phyloP scores from a whole-genome alignment of 257 asterid species.

The Prunella vulgaris region DNA sequence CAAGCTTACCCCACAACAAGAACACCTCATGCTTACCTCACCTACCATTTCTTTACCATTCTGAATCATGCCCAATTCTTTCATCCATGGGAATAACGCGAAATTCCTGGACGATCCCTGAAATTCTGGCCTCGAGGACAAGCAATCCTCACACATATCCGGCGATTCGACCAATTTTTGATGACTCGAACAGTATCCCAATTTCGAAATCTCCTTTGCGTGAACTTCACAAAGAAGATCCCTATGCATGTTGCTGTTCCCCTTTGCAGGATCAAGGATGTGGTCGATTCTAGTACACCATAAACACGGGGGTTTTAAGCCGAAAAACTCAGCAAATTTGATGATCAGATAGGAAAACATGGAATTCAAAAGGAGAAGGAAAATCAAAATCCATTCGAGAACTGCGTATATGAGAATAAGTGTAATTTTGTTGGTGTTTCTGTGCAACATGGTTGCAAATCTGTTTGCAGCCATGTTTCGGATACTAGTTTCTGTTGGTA shows the following conservation, averaged over 20 bases:
- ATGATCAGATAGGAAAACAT: conserved; percentile 69
- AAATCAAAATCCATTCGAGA: conserved; percentile 80
- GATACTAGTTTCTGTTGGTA: conserved; percentile 18
- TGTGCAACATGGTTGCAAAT: conserved; percentile 79
- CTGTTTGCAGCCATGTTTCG: conserved; percentile 77
- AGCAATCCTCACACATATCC: conserved; percentile 81
- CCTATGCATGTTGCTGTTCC: conserved; percentile 31
- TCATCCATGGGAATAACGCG: conserved; percentile 30
- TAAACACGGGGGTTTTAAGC: conserved; percentile 76
- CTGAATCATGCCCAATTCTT: conserved; percentile 36
- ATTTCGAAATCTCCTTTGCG: conserved; percentile 54
- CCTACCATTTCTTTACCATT: conserved; percentile 27
- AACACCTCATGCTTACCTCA: conserved; percentile 53
- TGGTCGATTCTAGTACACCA: conserved; percentile 86
- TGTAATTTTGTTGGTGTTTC: conserved; percentile 65
- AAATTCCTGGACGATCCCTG: conserved; percentile 27
- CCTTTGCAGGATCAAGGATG: conserved; percentile 42
- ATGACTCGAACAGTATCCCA: conserved; percentile 68
- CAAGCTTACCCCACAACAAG: conserved; percentile 63
- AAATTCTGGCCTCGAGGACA: conserved; percentile 45
- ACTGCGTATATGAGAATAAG: conserved; percentile 69
- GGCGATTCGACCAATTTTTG: conserved; percentile 51
- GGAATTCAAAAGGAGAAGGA: conserved; percentile 69
- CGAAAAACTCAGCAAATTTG: conserved; percentile 68
- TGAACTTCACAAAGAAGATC: conserved; percentile 84